Evolutionary conservation across 306 rosid genomes (phyloP).

Genomic region (Gillenia trifoliata): DNA sequence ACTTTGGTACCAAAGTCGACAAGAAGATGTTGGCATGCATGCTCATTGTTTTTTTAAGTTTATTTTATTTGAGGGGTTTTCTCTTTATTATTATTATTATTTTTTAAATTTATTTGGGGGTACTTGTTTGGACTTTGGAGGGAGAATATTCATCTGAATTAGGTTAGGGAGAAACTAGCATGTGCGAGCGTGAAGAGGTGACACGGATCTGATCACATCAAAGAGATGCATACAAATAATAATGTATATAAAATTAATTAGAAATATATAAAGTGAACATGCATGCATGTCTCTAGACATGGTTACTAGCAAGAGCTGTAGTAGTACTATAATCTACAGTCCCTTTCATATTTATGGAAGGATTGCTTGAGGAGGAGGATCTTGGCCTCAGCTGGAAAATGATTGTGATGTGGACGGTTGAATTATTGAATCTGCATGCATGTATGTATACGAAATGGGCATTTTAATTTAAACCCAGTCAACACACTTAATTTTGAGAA

Average conservation of each 20-base stretch:
- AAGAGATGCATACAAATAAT: neutral
- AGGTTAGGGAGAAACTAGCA: neutral
- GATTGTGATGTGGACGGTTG: slow-evolving; percentile 1
- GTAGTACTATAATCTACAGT: neutral
- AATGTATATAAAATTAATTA: neutral
- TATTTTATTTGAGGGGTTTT: neutral
- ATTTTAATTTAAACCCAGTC: no score
- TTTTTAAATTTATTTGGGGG: neutral
- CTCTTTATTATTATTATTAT: neutral
- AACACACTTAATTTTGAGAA: no score
- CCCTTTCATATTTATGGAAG: neutral
- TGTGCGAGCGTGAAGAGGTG: slow-evolving; percentile 25
- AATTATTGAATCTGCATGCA: neutral
- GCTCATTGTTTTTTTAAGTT: neutral
- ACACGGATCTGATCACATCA: slow-evolving; percentile 23
- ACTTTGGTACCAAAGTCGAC: neutral
- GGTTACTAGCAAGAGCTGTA: neutral
- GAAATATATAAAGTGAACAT: neutral
- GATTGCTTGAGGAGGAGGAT: neutral
- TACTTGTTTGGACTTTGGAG: neutral
- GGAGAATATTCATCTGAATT: neutral
- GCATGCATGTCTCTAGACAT: neutral
- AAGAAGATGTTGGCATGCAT: neutral
- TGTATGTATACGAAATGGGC: neutral
- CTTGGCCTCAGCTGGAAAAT: neutral